Base-by-base conservation (phyloP, 1,284 basidiomycete genomes). In the Cryptococcus sp. region DNA sequence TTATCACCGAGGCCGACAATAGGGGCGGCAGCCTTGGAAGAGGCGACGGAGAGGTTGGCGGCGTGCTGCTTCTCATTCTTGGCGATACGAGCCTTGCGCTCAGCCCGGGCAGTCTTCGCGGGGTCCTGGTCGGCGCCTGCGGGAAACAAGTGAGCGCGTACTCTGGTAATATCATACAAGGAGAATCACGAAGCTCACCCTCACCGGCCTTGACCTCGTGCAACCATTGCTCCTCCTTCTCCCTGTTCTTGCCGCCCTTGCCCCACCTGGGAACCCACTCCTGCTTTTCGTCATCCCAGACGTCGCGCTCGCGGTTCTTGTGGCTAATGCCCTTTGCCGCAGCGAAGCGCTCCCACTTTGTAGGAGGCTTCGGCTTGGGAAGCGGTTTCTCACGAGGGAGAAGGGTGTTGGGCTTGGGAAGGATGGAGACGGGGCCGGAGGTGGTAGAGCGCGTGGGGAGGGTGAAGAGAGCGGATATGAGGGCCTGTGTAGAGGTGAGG, bases 331-430 rank as follows among this genome's bases (percentile, higher is more conserved):
- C 96, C 80, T 97, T 98, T 44, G 89, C 87, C 55, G 87, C 86
- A 15, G 95, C 95, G 70, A 98, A 98, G 60, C 85, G 83, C 80
- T 98, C 91, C 96, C 96, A 98, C 77, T 97, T 98, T 15, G 95
- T 98, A 48, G 84, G 84, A 4, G 89, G 87, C 78, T 95, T 96
- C 4, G 89, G 87, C 71, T 93, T 94, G 0, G 95, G 95, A 23
- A 98, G 80, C 1, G 89, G 89, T 77, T 99, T 98, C 45, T 93
- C 84, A 36, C 95, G 85, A 0, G 95, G 95, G 1, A 98, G 82
- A 46, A 81, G 79, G 37, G 87, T 89, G 5, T 81, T 84, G 5
- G 91, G 85, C 1, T 84, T 75, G 0, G 95, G 93, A 3, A 97
- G 85, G 57, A 85, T 80, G 1, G 89, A 91, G 52, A 95, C 81